Conservation (phyloP, 2,329 filamentous ascomycete genomes). For the Camillea tinctor region DNA sequence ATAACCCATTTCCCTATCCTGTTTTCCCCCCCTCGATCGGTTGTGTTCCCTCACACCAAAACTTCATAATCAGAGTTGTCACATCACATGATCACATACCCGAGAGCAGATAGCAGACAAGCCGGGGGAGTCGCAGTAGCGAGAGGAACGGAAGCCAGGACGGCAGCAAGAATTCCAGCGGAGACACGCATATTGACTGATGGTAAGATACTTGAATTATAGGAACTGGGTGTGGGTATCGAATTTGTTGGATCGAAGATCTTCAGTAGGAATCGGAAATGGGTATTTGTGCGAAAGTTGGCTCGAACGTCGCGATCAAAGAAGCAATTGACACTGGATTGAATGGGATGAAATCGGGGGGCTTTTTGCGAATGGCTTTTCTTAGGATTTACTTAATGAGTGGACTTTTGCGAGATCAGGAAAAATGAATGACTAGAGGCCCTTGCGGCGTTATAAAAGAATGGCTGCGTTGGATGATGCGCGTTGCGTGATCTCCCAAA, state of each 20-base stretch:
- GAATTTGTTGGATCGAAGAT: background rate
- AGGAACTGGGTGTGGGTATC: no score
- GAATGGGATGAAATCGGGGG: background rate
- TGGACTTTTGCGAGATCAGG: background rate
- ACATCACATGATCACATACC: constrained; percentile 16
- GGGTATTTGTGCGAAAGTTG: background rate
- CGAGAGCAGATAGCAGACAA: constrained; percentile 22
- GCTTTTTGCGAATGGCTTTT: background rate
- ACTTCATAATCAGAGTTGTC: background rate
- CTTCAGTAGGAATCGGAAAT: constrained; percentile 8
- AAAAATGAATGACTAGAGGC: background rate
- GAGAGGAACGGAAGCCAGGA: constrained; percentile 17
- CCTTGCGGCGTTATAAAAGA: background rate
- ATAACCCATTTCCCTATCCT: background rate
- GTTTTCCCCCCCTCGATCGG: background rate
- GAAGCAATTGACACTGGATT: no score
- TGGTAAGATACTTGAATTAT: background rate
- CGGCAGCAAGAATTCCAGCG: constrained; percentile 17
- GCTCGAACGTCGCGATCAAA: background rate
- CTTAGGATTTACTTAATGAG: background rate
- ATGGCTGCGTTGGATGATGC: background rate
- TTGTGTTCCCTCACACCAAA: background rate
- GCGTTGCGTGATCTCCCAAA: background rate
- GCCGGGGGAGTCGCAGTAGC: constrained; percentile 19
- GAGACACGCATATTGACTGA: constrained; percentile 20